Conservation (phyloP, 2,329 filamentous ascomycete species). For the Talaromyces pinophilus region DNA sequence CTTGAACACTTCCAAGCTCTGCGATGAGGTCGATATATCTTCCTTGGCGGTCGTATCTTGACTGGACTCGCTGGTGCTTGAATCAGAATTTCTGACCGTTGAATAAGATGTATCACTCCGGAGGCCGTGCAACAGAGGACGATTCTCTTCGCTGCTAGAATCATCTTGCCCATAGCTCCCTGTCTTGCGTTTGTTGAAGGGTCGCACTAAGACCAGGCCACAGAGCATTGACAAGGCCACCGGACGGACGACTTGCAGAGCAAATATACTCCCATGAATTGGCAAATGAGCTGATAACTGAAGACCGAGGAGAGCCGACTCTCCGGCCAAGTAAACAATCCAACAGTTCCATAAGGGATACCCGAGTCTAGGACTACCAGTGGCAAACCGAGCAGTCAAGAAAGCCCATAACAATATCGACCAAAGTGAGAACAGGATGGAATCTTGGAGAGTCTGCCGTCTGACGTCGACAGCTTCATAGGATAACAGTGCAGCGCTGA, state of each 20-base stretch:
- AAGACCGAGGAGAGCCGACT: slow-evolving; percentile 41
- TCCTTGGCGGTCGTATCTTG: slow-evolving; percentile 6
- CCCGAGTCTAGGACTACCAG: slow-evolving; percentile 56
- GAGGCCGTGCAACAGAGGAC: slow-evolving; percentile 12
- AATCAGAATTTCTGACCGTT: slow-evolving; percentile 2
- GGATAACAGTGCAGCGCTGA: slow-evolving; percentile 27
- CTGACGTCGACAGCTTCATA: slow-evolving; percentile 11
- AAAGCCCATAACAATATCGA: slow-evolving; percentile 63
- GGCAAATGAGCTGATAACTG: slow-evolving; percentile 38
- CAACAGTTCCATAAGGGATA: slow-evolving; percentile 67
- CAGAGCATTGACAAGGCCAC: slow-evolving; percentile 18
- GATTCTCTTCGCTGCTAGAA: neutral
- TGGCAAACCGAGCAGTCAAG: slow-evolving; percentile 57
- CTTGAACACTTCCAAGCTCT: slow-evolving; percentile 38
- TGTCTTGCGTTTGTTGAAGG: neutral
- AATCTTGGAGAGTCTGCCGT: slow-evolving; percentile 9
- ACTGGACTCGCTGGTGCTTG: neutral
- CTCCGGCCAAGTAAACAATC: slow-evolving; percentile 59
- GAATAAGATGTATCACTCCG: slow-evolving; percentile 10
- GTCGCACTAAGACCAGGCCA: neutral
- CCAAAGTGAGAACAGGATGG: slow-evolving; percentile 22
- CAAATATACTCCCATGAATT: neutral
- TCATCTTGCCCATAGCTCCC: neutral
- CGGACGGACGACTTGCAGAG: slow-evolving; percentile 11
- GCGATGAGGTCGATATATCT: neutral